Evolutionary conservation across 2,329 filamentous ascomycete genomes (phyloP), one percentile per base, ranked within the genome.

Genomic region (Penicillium sp.): DNA sequence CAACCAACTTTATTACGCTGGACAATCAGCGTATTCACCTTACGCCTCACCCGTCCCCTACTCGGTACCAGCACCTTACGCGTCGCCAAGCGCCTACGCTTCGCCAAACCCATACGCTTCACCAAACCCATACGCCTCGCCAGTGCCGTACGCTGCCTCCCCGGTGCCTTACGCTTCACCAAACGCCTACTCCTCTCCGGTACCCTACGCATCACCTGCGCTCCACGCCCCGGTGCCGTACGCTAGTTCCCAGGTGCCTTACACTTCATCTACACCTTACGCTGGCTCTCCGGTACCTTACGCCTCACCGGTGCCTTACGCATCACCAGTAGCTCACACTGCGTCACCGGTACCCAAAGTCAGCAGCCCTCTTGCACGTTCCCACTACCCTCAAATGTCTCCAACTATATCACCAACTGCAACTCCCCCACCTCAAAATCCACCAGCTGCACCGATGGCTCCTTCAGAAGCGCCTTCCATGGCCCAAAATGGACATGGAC

Each of bases 281-380:
- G 48, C 54, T 43, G 54, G 54, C 10, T 57, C 55, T 15, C 49
- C 54, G 5, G 54, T 51, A 23, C 46, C 45, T 27, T 52, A 52
- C 17, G 25, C 25, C 13, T 33, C 33, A 0, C 49, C 55, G 5
- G 49, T 19, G 9, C n/a, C 59, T 19, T 59, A 62, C 58, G 50
- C 56, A 23, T 62, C 62, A 13, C 43, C 54, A 6, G 40, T 51
- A 48, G 60, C 57, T 25, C 60, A 65, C 47, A 54, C 47, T 51
- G 63, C 65, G 21, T 72, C 70, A 12, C 70, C 71, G 2, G 52
- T 68, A 3, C 67, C 69, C 46, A 73, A 73, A 63, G 62, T 71
- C 51, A 69, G 69, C 67, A 75, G 70, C 49, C 75, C 75, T 23
- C 69, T 74, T 47, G 69, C 73, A 47, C 70, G 70, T 53, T 64